phyloP scores from a whole-genome alignment of 2,329 filamentous ascomycete genomes.

The Lomentospora prolificans region DNA sequence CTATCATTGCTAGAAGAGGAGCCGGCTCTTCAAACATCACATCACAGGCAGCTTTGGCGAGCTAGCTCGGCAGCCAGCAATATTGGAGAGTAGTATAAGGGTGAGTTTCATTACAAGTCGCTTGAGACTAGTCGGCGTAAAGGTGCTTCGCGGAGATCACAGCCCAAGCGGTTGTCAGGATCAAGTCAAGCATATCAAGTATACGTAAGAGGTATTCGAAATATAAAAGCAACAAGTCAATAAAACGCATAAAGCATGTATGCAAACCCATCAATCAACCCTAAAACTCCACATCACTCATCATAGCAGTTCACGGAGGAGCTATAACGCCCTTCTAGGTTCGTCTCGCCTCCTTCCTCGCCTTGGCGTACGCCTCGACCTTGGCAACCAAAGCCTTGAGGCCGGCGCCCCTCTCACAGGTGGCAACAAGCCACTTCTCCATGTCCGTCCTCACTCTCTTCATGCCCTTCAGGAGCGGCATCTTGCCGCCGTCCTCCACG shows the following conservation, averaged over 20 bases:
- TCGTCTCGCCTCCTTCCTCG: conserved; percentile 16
- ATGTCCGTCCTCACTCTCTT: conserved; percentile 61
- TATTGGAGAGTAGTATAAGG: too few species aligned
- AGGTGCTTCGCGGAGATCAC: too few species aligned
- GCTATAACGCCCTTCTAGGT: neutral
- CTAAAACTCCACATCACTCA: conserved; percentile 1
- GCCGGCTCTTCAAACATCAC: neutral
- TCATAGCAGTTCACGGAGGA: neutral
- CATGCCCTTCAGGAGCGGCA: conserved; percentile 70
- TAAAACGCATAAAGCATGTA: neutral
- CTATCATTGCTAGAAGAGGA: neutral
- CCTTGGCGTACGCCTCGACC: conserved; percentile 41
- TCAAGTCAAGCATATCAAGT: neutral
- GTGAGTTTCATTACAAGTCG: too few species aligned
- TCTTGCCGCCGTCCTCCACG: conserved; percentile 39
- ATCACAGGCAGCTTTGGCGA: too few species aligned
- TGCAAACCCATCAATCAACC: neutral
- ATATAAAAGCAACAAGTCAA: neutral
- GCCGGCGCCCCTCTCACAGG: conserved; percentile 71
- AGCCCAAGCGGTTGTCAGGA: neutral
- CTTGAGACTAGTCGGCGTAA: too few species aligned
- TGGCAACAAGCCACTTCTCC: conserved; percentile 72
- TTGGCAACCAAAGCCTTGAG: conserved; percentile 61
- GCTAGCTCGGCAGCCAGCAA: too few species aligned
- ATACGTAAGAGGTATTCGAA: neutral